Conservation (phyloP, 805 yeast species). For the Suhomyces sp. region DNA sequence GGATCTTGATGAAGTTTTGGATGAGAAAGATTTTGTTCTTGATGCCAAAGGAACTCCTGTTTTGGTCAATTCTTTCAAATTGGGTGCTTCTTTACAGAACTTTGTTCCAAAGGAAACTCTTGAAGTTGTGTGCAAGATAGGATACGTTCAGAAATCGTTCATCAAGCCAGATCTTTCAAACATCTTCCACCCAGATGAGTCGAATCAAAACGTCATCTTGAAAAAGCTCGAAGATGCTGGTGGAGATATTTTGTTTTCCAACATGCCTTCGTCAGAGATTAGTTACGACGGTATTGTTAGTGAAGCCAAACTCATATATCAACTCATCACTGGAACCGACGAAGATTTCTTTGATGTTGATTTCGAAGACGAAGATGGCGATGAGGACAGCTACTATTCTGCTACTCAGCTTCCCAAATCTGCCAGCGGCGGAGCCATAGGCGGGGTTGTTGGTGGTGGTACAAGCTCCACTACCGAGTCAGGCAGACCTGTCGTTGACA, state of each 20-base stretch:
- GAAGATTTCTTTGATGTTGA: constrained; percentile 96
- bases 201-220: constrained; percentile 11
- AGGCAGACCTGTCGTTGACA: constrained; percentile 1
- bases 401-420: constrained; percentile 2
- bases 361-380: constrained; percentile 89
- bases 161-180: constrained; percentile 38
- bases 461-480: neutral
- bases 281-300: constrained; percentile 89
- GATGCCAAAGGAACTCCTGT: constrained; percentile 56
- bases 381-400: constrained; percentile 12
- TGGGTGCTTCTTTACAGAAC: constrained; percentile 81
- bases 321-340: constrained; percentile 81
- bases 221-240: constrained; percentile 15
- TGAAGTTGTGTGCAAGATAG: constrained; percentile 41
- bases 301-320: constrained; percentile 73
- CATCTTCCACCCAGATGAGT: constrained; percentile 28
- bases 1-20: constrained; percentile 41
- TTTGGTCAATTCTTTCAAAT: constrained; percentile 68
- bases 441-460: constrained; percentile 15
- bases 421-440: constrained; percentile 7
- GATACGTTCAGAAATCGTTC: constrained; percentile 37
- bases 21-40: constrained; percentile 32
- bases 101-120: constrained; percentile 76
- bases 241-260: constrained; percentile 34
- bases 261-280: constrained; percentile 80